Conservation (phyloP, 2,329 filamentous ascomycete genomes). For the Colletotrichum higginsianum region DNA sequence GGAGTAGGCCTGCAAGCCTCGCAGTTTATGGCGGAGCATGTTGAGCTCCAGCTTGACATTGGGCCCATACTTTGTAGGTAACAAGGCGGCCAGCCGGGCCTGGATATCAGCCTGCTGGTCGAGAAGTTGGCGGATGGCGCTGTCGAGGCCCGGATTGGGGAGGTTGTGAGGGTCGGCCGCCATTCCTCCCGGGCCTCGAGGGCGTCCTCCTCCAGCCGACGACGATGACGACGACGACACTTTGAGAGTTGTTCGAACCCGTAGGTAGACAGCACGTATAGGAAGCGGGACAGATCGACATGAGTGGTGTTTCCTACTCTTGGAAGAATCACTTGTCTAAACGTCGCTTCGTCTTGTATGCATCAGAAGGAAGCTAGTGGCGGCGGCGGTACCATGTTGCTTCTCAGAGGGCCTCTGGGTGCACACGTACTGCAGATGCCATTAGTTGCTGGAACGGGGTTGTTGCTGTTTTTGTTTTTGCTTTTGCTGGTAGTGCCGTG, state of each 20-base stretch:
- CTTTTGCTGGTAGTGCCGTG: constrained; percentile 27
- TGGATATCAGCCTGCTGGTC: constrained; percentile 69
- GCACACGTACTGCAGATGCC: constrained; percentile 6
- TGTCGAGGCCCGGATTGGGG: constrained; percentile 58
- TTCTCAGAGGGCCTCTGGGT: constrained; percentile 1
- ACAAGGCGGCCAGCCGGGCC: constrained; percentile 63
- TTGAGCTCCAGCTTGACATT: constrained; percentile 65
- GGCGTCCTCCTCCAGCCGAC: constrained; percentile 41
- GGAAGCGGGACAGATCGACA: constrained; percentile 5
- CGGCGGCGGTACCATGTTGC: constrained; percentile 25
- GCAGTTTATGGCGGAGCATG: constrained; percentile 70
- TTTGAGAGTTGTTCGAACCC: constrained; percentile 18
- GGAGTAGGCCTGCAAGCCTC: constrained; percentile 63
- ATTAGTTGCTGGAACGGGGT: constrained; percentile 5
- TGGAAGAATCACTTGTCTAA: constrained; percentile 5
- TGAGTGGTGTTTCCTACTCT: constrained; percentile 6
- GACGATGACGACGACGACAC: constrained; percentile 32
- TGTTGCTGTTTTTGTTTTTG: constrained; percentile 28
- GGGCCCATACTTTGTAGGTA: constrained; percentile 63
- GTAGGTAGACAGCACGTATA: background rate
- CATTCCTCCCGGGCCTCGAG: constrained; percentile 43
- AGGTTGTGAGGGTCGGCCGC: constrained; percentile 42
- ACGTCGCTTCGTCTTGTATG: constrained; percentile 13
- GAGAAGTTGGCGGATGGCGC: constrained; percentile 61
- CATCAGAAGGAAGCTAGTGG: constrained; percentile 28